These are phyloP conservation scores for Cornus controversa DNA, from an alignment of 148 eudicot genomes.

Conservation along the genomic window DNA sequence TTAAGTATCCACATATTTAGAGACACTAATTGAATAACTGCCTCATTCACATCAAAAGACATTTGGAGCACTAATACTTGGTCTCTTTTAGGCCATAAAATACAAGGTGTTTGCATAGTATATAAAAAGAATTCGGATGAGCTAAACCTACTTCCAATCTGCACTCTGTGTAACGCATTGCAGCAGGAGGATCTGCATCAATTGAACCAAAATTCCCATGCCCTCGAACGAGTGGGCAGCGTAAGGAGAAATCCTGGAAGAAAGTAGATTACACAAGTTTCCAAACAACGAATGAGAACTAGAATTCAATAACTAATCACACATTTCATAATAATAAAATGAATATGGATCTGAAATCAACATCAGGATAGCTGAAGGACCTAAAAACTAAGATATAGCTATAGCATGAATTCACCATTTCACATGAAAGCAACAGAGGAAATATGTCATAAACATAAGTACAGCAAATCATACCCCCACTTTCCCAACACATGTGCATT, in stretches of 20 bases:
- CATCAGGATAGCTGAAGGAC: background rate
- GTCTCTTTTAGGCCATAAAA: background rate
- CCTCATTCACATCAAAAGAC: background rate
- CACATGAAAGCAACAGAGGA: background rate
- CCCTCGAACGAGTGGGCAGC: constrained; percentile 87
- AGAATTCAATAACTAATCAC: background rate
- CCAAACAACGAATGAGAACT: constrained; percentile 1
- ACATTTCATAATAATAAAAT: background rate
- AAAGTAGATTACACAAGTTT: constrained; percentile 2
- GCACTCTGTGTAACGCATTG: constrained; percentile 99
- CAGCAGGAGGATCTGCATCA: constrained; percentile 98
- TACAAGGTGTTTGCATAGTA: background rate
- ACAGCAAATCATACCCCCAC: background rate
- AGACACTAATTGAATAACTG: no score
- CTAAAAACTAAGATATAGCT: background rate
- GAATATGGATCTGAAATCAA: background rate
- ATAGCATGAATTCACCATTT: background rate
- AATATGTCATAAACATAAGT: background rate
- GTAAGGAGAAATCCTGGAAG: constrained; percentile 85
- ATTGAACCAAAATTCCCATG: constrained; percentile 98
- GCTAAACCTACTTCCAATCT: constrained; percentile 71
- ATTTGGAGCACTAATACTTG: background rate
- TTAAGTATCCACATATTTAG: no score
- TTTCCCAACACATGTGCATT: background rate
- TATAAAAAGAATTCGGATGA: constrained; percentile 4